Conservation (phyloP, 2,329 filamentous ascomycete species). For the Aspergillus novoparasiticus region DNA sequence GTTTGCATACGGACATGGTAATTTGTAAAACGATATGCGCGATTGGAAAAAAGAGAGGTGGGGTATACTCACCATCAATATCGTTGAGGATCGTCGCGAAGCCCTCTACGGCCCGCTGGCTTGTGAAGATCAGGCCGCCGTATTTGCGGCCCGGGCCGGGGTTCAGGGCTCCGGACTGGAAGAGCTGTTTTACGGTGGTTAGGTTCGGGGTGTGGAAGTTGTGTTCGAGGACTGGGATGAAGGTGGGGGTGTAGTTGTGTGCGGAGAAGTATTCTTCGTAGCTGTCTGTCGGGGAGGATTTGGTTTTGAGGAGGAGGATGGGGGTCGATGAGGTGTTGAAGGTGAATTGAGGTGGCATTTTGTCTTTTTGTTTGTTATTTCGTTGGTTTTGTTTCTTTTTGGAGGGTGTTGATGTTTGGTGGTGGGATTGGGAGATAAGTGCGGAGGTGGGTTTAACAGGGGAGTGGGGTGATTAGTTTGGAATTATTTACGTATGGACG, state of each 20-base stretch:
- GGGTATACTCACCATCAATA: constrained; percentile 21
- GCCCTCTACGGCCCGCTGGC: constrained; percentile 52
- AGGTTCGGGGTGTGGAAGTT: constrained; percentile 42
- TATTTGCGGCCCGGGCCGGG: constrained; percentile 32
- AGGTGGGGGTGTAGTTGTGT: constrained; percentile 37
- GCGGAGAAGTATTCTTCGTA: constrained; percentile 49
- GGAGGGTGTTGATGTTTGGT: neutral
- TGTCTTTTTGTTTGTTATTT: constrained; percentile 6
- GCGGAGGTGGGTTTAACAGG: constrained; percentile 4
- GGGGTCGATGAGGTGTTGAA: constrained; percentile 24
- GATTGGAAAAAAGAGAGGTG: too few species aligned
- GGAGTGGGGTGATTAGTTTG: neutral
- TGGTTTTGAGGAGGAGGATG: constrained; percentile 52
- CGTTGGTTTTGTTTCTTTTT: neutral
- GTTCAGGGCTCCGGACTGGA: constrained; percentile 35
- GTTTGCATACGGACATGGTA: too few species aligned
- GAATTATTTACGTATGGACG: neutral
- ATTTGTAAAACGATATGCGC: too few species aligned
- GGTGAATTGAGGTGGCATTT: constrained; percentile 2
- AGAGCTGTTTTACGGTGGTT: constrained; percentile 35
- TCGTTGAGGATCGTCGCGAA: constrained; percentile 38
- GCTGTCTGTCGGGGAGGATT: constrained; percentile 47
- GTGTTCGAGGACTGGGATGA: constrained; percentile 52
- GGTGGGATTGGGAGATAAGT: neutral
- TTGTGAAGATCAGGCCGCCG: constrained; percentile 54